Conservation (phyloP, 768 basidiomycete genomes). For the Cantharellus cinnabarinus region DNA sequence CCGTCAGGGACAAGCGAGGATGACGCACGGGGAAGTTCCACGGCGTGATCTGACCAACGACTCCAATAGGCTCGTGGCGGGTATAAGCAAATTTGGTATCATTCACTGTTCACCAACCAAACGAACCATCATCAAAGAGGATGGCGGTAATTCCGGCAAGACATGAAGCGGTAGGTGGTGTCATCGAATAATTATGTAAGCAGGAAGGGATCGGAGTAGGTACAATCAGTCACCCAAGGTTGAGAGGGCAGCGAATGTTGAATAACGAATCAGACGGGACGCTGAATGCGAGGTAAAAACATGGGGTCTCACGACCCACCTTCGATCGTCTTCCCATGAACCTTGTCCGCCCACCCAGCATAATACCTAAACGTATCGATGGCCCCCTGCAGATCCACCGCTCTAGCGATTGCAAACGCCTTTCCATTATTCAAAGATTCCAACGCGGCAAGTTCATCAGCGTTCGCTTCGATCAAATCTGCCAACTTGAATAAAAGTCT, state of each 20-base stretch:
- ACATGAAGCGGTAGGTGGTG: neutral
- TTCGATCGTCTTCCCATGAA: conserved; percentile 56
- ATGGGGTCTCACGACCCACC: conserved; percentile 15
- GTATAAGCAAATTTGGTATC: conserved; percentile 39
- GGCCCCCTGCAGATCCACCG: neutral
- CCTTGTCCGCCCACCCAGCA: conserved; percentile 84
- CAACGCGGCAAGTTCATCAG: conserved; percentile 44
- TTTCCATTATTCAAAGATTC: conserved; percentile 44
- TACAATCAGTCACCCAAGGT: neutral
- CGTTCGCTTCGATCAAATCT: conserved; percentile 36
- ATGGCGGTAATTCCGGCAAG: neutral
- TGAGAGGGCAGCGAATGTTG: neutral
- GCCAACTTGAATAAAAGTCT: conserved; percentile 41
- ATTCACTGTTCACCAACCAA: neutral
- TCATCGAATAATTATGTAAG: neutral
- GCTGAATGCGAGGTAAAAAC: neutral
- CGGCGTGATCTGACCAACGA: conserved; percentile 32
- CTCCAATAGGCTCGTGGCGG: conserved; percentile 32
- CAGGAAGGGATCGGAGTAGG: neutral
- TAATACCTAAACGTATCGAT: conserved; percentile 32
- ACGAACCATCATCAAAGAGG: neutral
- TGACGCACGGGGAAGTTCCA: conserved; percentile 39
- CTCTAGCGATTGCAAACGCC: neutral
- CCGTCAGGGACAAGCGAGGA: neutral
- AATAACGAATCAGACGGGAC: neutral